These are phyloP conservation scores for Phyllosticta citrichinensis DNA, from an alignment of 2,329 filamentous ascomycete species.

Conservation along the genomic window DNA sequence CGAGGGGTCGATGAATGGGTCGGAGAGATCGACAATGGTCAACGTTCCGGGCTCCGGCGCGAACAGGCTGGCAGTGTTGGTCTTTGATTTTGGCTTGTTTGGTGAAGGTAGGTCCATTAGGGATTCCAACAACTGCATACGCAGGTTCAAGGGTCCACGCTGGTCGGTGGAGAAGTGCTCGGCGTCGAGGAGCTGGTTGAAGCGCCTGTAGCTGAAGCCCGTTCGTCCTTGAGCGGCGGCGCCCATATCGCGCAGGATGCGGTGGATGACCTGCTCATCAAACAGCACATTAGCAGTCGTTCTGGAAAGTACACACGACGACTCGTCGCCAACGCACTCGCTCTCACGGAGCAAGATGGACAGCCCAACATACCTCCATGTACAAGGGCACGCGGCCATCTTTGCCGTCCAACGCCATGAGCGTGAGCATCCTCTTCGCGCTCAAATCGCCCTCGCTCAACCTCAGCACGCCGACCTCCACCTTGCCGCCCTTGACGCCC, in stretches of 20 bases:
- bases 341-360: neutral
- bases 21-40: conserved; percentile 63
- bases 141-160: conserved; percentile 44
- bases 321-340: neutral
- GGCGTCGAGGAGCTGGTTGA: conserved; percentile 30
- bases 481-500: neutral
- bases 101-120: conserved; percentile 39
- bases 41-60: conserved; percentile 37
- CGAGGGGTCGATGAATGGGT: conserved; percentile 57
- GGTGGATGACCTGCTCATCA: conserved; percentile 33
- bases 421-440: conserved; percentile 41
- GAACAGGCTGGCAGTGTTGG: conserved; percentile 12
- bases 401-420: conserved; percentile 42
- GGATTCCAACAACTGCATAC: conserved; percentile 53
- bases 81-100: neutral
- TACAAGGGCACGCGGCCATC: conserved; percentile 44
- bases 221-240: conserved; percentile 32
- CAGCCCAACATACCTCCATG: conserved; percentile 29
- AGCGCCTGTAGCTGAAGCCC: conserved; percentile 42
- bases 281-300: neutral
- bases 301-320: neutral
- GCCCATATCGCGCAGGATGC: conserved; percentile 49
- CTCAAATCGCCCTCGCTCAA: conserved; percentile 41
- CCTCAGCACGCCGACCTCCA: conserved; percentile 33
- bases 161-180: conserved; percentile 42